Evolutionary conservation across 164 flowering plant genomes (phyloP), one percentile per base, ranked within the genome.

Genomic region (Protea cynaroides): DNA sequence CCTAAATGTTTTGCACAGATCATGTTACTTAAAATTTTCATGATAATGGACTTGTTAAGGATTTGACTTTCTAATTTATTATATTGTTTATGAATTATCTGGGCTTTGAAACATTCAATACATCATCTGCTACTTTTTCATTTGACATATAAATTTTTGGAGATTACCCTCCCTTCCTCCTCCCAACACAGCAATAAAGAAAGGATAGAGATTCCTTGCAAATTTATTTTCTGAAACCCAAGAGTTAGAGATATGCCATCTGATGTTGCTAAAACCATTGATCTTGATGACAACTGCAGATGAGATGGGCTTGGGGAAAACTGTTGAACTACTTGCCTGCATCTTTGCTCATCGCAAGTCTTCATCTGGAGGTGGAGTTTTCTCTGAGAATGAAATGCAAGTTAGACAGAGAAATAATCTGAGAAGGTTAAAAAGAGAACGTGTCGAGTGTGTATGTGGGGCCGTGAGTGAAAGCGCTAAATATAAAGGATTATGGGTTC

Each of bases 241-340:
- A 8, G 46, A 40, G 14, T 40, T 8, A 40, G 46, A 40, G 46
- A 12, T 40, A 10, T 40, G 46, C 46, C 8, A 40, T 15, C 66
- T 18, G 21, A 34, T 23, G 49, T 19, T n/a, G 58, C 21, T 53
- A 12, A 43, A 5, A 57, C 19, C 22, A n/a, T 75, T 61, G 23
- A 65, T 67, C 13, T 38, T 56, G 61, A 59, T 77, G 73, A 68
- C 47, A 66, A 66, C 59, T 56, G 22, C 87, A 90, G 98, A 94
- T 82, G 97, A 94, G 80, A 94, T 94, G 98, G 98, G 97, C 53
- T 68, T 94, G 73, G 97, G 98, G 44, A 94, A 94, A 78, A 90
- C 97, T 58, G 83, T 94, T 70, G 98, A 94, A 73, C 76, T 90
- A 59, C 97, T 94, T 73, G 92, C 95, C 59, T 94, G 96, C 76